Evolutionary conservation across 441 rosid species (phyloP), one percentile per base, ranked within the genome.

Genomic region (Syzygium malaccense): DNA sequence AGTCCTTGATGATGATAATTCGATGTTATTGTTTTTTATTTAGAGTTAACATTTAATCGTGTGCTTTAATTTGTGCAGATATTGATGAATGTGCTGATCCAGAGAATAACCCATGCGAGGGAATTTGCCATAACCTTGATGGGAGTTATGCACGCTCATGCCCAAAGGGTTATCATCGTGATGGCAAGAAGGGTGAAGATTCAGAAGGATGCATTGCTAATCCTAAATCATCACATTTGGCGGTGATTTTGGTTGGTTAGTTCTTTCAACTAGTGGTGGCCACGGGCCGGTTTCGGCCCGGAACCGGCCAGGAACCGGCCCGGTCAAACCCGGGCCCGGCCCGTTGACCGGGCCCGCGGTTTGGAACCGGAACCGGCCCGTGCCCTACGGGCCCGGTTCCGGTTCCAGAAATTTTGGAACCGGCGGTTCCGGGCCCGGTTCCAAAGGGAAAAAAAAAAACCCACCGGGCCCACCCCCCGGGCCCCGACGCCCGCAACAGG

Each of bases 61-160:
- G 53, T 57, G 9, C n/a, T 75, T 57, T 57, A 11, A 57, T 57
- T 25, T 57, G 25, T 26, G 62, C 14, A 93, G 95, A 91, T 87
- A 89, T 87, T 2, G 20, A 94, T 66, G 92, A 92, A 62, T 94
- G 95, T 18, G 23, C 0, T 4, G 28, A 86, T 51, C 49, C 87
- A 13, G 14, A 11, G 5, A 86, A 86, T 37, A 3, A 37, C 18
- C n/a, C 90, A 1, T 86, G 92, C 10, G 62, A 15, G 7, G 28
- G 28, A 37, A 68, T 10, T 3, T 87, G 91, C 20, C 2, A 5
- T 7, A 87, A 90, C 78, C 53, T 7, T 1, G 7, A 15, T 5
- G 93, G 92, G 3, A 88, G 30, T 51, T 91, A 83, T n/a, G 58
- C 75, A 1, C 91, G 93, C n/a, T 11, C 11, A 3, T 93, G 92